These are phyloP conservation scores for Coemansia sp. DNA, from an alignment of 192 early-diverging fungal species.

Conservation along the genomic window DNA sequence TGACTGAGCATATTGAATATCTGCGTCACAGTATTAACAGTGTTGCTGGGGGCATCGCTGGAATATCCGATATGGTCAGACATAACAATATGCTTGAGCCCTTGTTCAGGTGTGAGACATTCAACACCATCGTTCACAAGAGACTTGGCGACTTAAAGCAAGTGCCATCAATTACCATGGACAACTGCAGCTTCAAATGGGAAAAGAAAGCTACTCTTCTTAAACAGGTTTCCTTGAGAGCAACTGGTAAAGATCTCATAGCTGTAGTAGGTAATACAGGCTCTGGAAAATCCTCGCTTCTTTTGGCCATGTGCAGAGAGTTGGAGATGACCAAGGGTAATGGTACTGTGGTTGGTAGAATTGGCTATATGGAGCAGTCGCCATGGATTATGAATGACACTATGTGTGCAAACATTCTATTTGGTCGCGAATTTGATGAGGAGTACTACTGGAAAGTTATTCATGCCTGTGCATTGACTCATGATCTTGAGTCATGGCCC, in stretches of 20 bases:
- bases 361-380: constrained; percentile 77
- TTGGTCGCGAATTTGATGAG: constrained; percentile 19
- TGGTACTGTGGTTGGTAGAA: constrained; percentile 61
- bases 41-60: too few species aligned
- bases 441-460: constrained; percentile 11
- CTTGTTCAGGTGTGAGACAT: background rate
- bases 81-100: background rate
- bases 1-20: background rate
- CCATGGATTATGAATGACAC: constrained; percentile 43
- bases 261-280: constrained; percentile 81
- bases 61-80: too few species aligned
- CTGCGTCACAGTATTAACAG: background rate
- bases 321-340: constrained; percentile 54
- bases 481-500: constrained; percentile 4
- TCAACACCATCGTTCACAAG: too few species aligned
- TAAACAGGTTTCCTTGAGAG: constrained; percentile 52
- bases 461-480: constrained; percentile 6
- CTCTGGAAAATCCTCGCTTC: constrained; percentile 75
- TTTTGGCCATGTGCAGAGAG: constrained; percentile 78
- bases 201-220: background rate
- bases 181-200: constrained; percentile 4
- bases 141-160: too few species aligned
- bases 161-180: background rate
- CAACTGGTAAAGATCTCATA: constrained; percentile 61
- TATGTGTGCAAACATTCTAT: constrained; percentile 17